Conservation (phyloP, 371 early-diverging fungal species). For the Capillidium heterosporum region DNA sequence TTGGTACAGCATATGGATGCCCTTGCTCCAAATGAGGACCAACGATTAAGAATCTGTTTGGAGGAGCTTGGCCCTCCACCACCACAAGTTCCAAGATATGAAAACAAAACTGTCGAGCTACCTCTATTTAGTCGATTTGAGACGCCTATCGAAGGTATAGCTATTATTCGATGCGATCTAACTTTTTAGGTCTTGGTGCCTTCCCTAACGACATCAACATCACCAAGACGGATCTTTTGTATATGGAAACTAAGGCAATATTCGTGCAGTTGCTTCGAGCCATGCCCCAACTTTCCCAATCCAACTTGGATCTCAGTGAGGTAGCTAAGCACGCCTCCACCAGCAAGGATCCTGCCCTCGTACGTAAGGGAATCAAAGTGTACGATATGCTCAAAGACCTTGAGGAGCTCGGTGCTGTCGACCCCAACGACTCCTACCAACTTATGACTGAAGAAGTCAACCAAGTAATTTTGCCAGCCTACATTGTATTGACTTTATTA, state of each 20-base stretch:
- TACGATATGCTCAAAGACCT: slow-evolving; percentile 79
- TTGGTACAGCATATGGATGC: slow-evolving; percentile 62
- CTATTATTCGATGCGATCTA: slow-evolving; percentile 9
- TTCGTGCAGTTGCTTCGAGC: slow-evolving; percentile 83
- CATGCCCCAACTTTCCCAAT: slow-evolving; percentile 35
- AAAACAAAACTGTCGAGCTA: slow-evolving; percentile 65
- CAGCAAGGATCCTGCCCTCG: slow-evolving; percentile 63
- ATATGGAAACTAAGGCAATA: slow-evolving; percentile 86
- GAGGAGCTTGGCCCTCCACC: slow-evolving; percentile 64
- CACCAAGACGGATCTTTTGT: slow-evolving; percentile 80
- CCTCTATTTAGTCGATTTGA: slow-evolving; percentile 85
- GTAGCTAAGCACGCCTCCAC: slow-evolving; percentile 76
- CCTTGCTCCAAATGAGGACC: slow-evolving; percentile 59
- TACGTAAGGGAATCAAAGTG: slow-evolving; percentile 81
- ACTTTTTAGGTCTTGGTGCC: background rate
- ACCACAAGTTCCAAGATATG: slow-evolving; percentile 58
- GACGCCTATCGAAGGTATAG: slow-evolving; percentile 59
- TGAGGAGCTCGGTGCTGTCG: slow-evolving; percentile 56
- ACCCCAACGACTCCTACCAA: slow-evolving; percentile 50
- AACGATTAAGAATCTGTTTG: slow-evolving; percentile 56
- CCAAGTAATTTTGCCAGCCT: slow-evolving; percentile 10
- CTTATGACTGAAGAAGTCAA: slow-evolving; percentile 75
- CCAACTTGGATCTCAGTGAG: slow-evolving; percentile 33
- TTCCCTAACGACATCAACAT: slow-evolving; percentile 44
- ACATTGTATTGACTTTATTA: slow-evolving; percentile 9